These are phyloP conservation scores for Fusarium miscanthi DNA, from an alignment of 2,329 filamentous ascomycete species.

Conservation along the genomic window DNA sequence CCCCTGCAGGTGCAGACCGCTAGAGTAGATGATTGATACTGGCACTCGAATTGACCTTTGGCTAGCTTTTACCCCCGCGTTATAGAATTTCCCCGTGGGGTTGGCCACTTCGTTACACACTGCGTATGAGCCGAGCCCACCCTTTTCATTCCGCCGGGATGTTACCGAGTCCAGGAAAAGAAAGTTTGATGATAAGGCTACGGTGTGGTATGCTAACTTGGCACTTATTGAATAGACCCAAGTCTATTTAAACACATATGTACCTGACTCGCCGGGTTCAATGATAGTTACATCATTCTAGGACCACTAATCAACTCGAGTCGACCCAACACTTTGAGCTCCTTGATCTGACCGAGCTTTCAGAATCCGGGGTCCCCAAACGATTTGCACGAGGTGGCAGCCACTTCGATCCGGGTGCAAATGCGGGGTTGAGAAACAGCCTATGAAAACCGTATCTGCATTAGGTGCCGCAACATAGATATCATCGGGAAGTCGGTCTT, in stretches of 20 bases:
- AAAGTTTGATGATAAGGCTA: slow-evolving; percentile 16
- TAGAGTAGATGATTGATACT: slow-evolving; percentile 14
- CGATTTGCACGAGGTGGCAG: slow-evolving; percentile 20
- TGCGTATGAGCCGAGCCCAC: slow-evolving; percentile 35
- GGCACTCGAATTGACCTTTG: slow-evolving; percentile 19
- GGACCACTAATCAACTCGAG: neutral
- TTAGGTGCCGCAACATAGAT: neutral
- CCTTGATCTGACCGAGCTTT: neutral
- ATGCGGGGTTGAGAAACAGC: slow-evolving; percentile 35
- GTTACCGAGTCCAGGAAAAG: slow-evolving; percentile 14
- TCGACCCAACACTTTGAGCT: slow-evolving; percentile 3
- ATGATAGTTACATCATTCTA: neutral
- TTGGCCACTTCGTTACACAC: slow-evolving; percentile 4
- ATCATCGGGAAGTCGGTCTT: slow-evolving; percentile 26
- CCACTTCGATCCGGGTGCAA: slow-evolving; percentile 34
- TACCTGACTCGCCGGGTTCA: slow-evolving; percentile 17
- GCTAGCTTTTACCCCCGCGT: slow-evolving; percentile 25
- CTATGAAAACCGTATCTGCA: neutral
- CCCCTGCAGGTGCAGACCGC: slow-evolving; percentile 29
- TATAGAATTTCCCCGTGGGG: slow-evolving; percentile 35
- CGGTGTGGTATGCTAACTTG: neutral
- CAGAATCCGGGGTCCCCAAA: slow-evolving; percentile 7
- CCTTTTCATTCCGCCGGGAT: slow-evolving; percentile 22
- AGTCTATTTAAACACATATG: neutral
- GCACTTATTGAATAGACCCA: neutral